These are phyloP conservation scores for Pythium sukuiense DNA, from an alignment of 352 stramenopile genomes.

Conservation along the genomic window DNA sequence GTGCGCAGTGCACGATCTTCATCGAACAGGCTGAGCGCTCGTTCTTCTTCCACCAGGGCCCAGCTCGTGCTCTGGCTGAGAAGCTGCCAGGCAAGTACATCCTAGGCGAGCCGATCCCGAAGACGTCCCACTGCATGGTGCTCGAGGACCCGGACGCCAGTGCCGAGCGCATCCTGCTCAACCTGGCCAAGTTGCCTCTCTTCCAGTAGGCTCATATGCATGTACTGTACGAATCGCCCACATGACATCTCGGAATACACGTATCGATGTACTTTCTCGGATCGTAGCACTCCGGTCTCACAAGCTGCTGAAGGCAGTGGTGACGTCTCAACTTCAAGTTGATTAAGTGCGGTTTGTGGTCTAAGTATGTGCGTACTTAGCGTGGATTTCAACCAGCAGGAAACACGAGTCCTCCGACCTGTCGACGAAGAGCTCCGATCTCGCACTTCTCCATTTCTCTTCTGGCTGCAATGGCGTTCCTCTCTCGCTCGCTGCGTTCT, in stretches of 20 bases:
- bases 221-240: background rate
- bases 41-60: slow-evolving; percentile 1
- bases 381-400: background rate
- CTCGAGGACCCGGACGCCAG: slow-evolving; percentile 16
- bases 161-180: slow-evolving; percentile 8
- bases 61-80: background rate
- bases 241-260: too few species aligned
- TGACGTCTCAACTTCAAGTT: slow-evolving; percentile 11
- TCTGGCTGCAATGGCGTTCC: background rate
- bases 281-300: background rate
- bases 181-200: slow-evolving; percentile 8
- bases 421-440: slow-evolving; percentile 3
- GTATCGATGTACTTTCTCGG: background rate
- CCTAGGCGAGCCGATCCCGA: slow-evolving; percentile 2
- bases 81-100: slow-evolving; percentile 10
- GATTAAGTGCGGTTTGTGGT: background rate
- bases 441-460: background rate
- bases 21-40: slow-evolving; percentile 9
- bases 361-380: slow-evolving; percentile 2
- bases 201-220: slow-evolving; percentile 5
- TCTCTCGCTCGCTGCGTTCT: background rate
- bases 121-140: slow-evolving; percentile 18
- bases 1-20: slow-evolving; percentile 12
- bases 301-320: background rate
- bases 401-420: background rate